Evolutionary conservation across 1,284 basidiomycete species (phyloP).

Genomic region (Kwoniella shivajii): DNA sequence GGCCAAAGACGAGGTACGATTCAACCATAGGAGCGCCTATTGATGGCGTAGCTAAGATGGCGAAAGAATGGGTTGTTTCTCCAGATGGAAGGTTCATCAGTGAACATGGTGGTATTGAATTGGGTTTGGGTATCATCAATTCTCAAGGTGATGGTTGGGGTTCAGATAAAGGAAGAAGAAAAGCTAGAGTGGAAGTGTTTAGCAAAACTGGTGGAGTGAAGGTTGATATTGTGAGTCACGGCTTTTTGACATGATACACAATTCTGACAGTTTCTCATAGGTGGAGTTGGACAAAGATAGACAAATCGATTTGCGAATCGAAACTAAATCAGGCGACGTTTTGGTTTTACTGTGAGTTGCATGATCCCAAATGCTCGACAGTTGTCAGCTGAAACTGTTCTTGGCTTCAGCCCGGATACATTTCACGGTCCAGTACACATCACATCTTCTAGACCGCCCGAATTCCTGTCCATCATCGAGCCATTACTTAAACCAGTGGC

Average conservation of each 20-base stretch:
- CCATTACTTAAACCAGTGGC: constrained; percentile 29
- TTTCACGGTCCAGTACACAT: constrained; percentile 42
- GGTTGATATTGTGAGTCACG: constrained; percentile 43
- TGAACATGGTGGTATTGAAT: constrained; percentile 39
- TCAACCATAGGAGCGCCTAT: constrained; percentile 43
- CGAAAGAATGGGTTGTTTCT: constrained; percentile 37
- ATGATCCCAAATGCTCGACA: background rate
- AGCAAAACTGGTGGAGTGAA: constrained; percentile 40
- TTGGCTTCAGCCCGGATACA: constrained; percentile 28
- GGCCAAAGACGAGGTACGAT: constrained; percentile 31
- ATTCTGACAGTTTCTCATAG: constrained; percentile 15
- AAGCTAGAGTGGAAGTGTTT: constrained; percentile 38
- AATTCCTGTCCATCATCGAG: constrained; percentile 24
- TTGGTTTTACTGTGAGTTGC: constrained; percentile 39
- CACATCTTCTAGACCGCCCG: constrained; percentile 25
- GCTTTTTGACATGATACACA: background rate
- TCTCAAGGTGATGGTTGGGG: constrained; percentile 22
- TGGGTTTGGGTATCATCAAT: constrained; percentile 41
- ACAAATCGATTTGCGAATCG: constrained; percentile 36
- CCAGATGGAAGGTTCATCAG: constrained; percentile 41
- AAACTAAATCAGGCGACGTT: constrained; percentile 44
- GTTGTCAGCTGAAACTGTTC: background rate
- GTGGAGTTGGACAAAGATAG: constrained; percentile 37
- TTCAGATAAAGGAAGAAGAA: constrained; percentile 36
- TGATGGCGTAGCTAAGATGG: constrained; percentile 41